Conservation (phyloP, 495 filamentous ascomycete species). For the Penicillium roqueforti region DNA sequence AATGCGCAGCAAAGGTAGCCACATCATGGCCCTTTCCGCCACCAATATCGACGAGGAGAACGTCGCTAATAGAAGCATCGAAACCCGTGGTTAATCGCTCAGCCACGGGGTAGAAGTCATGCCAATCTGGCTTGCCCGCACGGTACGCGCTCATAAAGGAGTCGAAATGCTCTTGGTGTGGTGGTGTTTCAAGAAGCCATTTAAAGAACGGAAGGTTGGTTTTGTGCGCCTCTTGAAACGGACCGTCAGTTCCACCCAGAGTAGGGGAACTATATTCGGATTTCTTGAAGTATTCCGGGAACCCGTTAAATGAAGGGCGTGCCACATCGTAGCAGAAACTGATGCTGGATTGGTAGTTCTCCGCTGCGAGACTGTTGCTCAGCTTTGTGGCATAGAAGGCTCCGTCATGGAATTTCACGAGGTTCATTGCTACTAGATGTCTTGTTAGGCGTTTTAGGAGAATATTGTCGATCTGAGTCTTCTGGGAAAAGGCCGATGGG, state of each 20-base stretch:
- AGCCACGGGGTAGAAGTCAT: conserved; percentile 48
- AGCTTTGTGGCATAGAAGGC: conserved; percentile 18
- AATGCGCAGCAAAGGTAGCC: conserved; percentile 29
- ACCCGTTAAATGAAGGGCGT: conserved; percentile 22
- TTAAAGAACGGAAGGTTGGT: conserved; percentile 26
- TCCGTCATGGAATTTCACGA: conserved; percentile 17
- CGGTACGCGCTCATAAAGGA: conserved; percentile 43
- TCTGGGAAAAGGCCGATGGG: conserved; percentile 20
- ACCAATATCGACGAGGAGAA: conserved; percentile 54
- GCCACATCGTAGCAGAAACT: conserved; percentile 25
- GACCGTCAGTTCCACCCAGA: conserved; percentile 19
- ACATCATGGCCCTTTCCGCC: conserved; percentile 50
- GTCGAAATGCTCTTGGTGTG: conserved; percentile 21
- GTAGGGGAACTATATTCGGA: conserved; percentile 27
- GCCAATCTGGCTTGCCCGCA: conserved; percentile 42
- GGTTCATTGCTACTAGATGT: conserved; percentile 27
- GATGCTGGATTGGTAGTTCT: conserved; percentile 27
- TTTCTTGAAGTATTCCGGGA: conserved; percentile 29
- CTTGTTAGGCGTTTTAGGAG: conserved; percentile 25
- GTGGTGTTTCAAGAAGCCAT: conserved; percentile 23
- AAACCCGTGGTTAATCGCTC: conserved; percentile 26
- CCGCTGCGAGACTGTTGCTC: conserved; percentile 23
- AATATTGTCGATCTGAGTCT: conserved; percentile 23
- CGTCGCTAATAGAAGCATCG: conserved; percentile 15
- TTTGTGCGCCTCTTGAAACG: conserved; percentile 30